phyloP scores from a whole-genome alignment of 176 grass and related monocot species.

The Melocanna baccifera region DNA sequence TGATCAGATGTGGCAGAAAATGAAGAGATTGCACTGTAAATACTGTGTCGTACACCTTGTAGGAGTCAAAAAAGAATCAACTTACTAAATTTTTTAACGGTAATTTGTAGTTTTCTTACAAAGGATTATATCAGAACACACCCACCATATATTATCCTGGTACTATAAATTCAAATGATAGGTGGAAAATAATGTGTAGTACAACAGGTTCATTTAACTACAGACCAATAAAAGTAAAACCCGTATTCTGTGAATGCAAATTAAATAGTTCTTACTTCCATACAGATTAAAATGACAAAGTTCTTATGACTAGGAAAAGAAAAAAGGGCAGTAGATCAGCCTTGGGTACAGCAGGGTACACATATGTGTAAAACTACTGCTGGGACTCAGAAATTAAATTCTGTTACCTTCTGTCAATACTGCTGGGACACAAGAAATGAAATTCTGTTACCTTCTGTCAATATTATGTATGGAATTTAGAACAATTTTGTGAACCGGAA shows the following conservation, averaged over 20 bases:
- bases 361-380: not conserved
- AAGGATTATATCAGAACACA: not conserved
- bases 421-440: not conserved
- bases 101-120: not conserved
- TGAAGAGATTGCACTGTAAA: not conserved
- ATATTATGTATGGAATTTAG: not conserved
- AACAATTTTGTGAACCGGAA: conserved; percentile 5
- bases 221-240: not conserved
- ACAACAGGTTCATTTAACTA: not conserved
- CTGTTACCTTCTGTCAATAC: not conserved
- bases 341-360: not conserved
- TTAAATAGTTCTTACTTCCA: not conserved
- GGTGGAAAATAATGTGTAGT: not conserved
- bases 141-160: not conserved
- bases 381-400: not conserved
- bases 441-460: not conserved
- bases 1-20: too few species aligned
- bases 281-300: not conserved
- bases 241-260: not conserved
- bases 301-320: not conserved
- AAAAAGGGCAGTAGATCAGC: not conserved
- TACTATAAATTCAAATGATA: not conserved
- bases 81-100: not conserved
- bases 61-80: not conserved
- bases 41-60: not conserved